These are phyloP conservation scores for Puccinia coronata DNA, from an alignment of 1,284 basidiomycete species.

Conservation along the genomic window DNA sequence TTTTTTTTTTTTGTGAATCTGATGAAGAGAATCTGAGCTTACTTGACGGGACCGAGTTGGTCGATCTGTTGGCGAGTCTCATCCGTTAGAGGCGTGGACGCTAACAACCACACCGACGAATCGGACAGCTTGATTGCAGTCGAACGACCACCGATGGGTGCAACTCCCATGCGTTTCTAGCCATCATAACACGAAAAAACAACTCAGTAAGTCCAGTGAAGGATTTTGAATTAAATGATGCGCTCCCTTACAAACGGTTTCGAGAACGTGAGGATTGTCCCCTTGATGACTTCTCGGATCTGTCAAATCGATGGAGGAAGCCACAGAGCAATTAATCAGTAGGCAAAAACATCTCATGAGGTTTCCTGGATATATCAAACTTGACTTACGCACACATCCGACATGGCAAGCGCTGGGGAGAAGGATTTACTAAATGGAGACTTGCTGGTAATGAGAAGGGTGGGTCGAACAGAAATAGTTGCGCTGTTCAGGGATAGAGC, in stretches of 20 bases:
- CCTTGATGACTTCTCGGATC: slow-evolving; percentile 41
- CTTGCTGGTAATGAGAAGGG: too few species aligned
- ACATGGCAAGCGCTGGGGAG: too few species aligned
- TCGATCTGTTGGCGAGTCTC: slow-evolving; percentile 73
- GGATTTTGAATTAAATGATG: background rate
- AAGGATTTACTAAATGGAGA: too few species aligned
- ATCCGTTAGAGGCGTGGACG: slow-evolving; percentile 74
- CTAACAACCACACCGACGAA: slow-evolving; percentile 79
- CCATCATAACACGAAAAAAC: background rate
- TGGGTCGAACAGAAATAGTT: too few species aligned
- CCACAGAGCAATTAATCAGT: too few species aligned
- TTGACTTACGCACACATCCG: too few species aligned
- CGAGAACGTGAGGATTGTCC: slow-evolving; percentile 43
- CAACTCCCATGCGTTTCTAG: slow-evolving; percentile 64
- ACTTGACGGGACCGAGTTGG: slow-evolving; percentile 76
- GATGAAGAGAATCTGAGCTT: slow-evolving; percentile 53
- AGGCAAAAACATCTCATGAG: too few species aligned
- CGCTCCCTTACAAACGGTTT: slow-evolving; percentile 37
- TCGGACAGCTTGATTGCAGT: slow-evolving; percentile 75
- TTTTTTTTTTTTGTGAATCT: too few species aligned
- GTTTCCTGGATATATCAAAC: too few species aligned
- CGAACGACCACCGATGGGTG: slow-evolving; percentile 76
- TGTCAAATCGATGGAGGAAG: background rate
- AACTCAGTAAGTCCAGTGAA: background rate
- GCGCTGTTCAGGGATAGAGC: too few species aligned